Evolutionary conservation across 2,329 filamentous ascomycete genomes (phyloP), one percentile per base, ranked within the genome.

Genomic region (Aspergillus proliferans): DNA sequence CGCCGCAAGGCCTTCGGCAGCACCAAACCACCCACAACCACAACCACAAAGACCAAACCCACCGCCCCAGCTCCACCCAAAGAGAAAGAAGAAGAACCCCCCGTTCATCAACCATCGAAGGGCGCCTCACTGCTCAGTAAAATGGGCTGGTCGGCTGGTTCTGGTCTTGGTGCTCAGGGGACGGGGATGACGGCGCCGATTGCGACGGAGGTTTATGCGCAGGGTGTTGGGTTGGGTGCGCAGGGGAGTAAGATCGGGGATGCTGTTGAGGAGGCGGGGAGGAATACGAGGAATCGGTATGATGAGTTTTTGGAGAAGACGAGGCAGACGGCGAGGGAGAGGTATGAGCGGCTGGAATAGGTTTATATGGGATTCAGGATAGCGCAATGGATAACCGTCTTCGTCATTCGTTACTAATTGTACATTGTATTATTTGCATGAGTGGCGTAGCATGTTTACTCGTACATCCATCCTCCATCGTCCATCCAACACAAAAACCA

Each of bases 71-170:
- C 57, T n/a, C 52, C 64, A 6, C 52, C 61, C 2, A 65, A 68
- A 48, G 58, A 66, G 49, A 58, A 66, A 49, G 60, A 66, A 33
- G 61, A 61, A 6, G 56, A 61, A n/a, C 41, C 61, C 0, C 57
- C 62, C 0, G 59, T 58, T 1, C 60, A 68, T 26, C 51, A 54
- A 1, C 61, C 65, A 12, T 76, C 75, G 3, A 77, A 77, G 58
- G 75, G 75, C n/a, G 75, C 75, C 2, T 70, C 74, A 2, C 65
- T 77, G 12, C 68, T 77, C 9, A 73, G 70, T 49, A 77, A 76
- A 51, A 77, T 77, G 75, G 75, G 75, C 15, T 77, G 75, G 71
- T 70, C 68, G 2, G 71, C 67, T 4, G 75, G 75, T 0, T 66
- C 71, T 45, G 75, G 75, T 1, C 64, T 77, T 8, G 75, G 75